A percentile compares a stretch with the other conserved stretches of the same genome.
phyloP scores from a whole-genome alignment of 768 basidiomycete species.

The Russula sp. region DNA sequence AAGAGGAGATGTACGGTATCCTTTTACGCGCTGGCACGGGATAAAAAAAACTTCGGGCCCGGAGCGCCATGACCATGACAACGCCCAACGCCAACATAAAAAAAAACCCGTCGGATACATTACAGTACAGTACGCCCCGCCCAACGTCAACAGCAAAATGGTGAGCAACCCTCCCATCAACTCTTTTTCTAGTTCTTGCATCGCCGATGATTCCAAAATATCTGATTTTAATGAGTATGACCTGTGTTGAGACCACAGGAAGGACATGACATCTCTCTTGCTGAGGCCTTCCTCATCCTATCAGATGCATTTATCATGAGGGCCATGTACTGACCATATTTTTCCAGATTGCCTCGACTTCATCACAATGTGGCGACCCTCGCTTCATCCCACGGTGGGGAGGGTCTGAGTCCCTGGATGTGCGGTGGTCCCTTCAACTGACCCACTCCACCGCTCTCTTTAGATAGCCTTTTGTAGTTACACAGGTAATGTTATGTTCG shows the following conservation, averaged over 20 bases:
- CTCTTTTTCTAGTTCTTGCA: neutral
- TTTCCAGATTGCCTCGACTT: neutral
- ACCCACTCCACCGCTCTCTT: neutral
- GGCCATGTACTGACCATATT: neutral
- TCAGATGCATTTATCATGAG: neutral
- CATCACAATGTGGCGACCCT: neutral
- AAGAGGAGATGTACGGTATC: neutral
- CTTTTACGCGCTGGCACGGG: too few species aligned
- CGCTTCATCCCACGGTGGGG: neutral
- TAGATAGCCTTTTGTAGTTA: neutral
- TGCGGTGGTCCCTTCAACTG: neutral
- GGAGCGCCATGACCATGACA: too few species aligned
- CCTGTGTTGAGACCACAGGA: conserved; percentile 24
- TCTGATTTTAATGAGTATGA: conserved; percentile 31
- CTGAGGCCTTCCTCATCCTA: conserved; percentile 13
- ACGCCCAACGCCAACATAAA: too few species aligned
- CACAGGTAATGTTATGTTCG: neutral
- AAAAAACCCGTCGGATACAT: too few species aligned
- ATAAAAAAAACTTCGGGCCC: too few species aligned
- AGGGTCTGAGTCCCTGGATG: neutral
- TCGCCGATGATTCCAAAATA: conserved; percentile 26
- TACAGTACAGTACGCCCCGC: too few species aligned
- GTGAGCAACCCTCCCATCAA: conserved; percentile 3
- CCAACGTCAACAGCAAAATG: neutral
- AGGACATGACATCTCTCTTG: conserved; percentile 6